phyloP scores from a whole-genome alignment of 257 asterid species.

The Craterostigma plantagineum region DNA sequence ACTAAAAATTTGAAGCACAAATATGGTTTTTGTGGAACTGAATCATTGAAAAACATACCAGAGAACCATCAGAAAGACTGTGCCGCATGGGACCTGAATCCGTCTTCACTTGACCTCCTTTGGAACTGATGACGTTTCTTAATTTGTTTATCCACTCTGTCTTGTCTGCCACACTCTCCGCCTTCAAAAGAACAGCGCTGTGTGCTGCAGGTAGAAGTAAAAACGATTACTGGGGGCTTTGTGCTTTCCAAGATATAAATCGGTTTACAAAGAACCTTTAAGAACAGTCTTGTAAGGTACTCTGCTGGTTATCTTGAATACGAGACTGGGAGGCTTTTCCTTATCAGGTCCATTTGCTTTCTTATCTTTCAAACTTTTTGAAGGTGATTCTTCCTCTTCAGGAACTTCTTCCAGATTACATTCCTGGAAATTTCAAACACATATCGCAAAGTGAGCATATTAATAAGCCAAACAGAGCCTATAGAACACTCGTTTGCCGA shows the following conservation, averaged over 20 bases:
- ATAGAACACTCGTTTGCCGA: too few relatives aligned
- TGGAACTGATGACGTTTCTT: constrained; percentile 43
- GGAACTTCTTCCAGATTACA: constrained; percentile 83
- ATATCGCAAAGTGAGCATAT: neutral
- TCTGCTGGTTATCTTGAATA: constrained; percentile 66
- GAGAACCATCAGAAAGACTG: constrained; percentile 66
- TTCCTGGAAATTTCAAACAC: constrained; percentile 35
- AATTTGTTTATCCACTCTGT: constrained; percentile 46
- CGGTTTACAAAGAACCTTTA: constrained; percentile 24
- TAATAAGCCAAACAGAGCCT: too few relatives aligned
- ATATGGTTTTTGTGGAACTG: neutral
- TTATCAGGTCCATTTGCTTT: constrained; percentile 78
- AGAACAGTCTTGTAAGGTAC: constrained; percentile 92
- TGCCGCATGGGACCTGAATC: constrained; percentile 54
- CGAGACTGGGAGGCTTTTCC: constrained; percentile 56
- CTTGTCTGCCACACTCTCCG: constrained; percentile 53
- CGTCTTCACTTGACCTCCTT: constrained; percentile 62
- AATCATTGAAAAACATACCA: constrained; percentile 33
- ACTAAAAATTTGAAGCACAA: neutral
- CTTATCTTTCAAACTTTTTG: constrained; percentile 86
- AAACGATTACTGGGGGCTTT: neutral
- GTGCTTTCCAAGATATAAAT: neutral
- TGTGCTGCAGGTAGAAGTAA: constrained; percentile 32
- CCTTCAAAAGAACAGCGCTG: constrained; percentile 55
- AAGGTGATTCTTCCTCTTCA: constrained; percentile 74